Evolutionary conservation across 2,329 filamentous ascomycete species (phyloP).

Genomic region (Neurospora sp.): DNA sequence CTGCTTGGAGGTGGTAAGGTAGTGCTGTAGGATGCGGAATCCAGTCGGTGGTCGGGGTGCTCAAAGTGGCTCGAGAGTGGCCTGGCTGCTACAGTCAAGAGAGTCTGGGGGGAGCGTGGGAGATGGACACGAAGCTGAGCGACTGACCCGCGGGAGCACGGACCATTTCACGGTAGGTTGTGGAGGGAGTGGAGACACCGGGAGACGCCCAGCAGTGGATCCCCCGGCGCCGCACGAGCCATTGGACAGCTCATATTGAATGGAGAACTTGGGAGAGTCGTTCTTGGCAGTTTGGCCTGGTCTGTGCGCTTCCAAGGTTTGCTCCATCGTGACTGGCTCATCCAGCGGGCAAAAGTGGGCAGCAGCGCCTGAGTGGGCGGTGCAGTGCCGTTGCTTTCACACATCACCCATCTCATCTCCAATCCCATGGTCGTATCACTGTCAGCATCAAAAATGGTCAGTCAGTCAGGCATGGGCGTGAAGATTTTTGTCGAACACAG

Average conservation of each 20-base stretch:
- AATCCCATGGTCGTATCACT: neutral
- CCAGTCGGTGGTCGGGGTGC: constrained; percentile 9
- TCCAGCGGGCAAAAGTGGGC: constrained; percentile 3
- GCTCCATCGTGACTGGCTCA: neutral
- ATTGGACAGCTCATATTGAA: neutral
- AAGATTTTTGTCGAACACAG: neutral
- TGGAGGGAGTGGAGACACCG: constrained; percentile 6
- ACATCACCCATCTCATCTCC: neutral
- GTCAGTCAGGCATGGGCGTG: neutral
- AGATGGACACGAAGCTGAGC: constrained; percentile 13
- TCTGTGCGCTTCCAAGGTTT: neutral
- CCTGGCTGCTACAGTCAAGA: constrained; percentile 5
- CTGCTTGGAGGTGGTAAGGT: constrained; percentile 16
- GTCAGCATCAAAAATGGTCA: neutral
- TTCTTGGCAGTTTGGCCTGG: neutral
- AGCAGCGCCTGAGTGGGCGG: neutral
- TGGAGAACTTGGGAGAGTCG: neutral
- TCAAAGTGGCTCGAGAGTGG: neutral
- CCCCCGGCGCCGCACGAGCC: neutral
- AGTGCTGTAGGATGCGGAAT: constrained; percentile 17
- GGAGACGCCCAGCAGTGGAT: constrained; percentile 3
- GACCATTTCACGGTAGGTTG: neutral
- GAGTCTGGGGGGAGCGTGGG: constrained; percentile 14
- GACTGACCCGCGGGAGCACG: constrained; percentile 7
- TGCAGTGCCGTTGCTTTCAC: neutral